Percentiles rank a stretch among this genome's conserved stretches.
phyloP scores from a whole-genome alignment of 2,329 filamentous ascomycete genomes.

The Arthrobotrys entomopaga region DNA sequence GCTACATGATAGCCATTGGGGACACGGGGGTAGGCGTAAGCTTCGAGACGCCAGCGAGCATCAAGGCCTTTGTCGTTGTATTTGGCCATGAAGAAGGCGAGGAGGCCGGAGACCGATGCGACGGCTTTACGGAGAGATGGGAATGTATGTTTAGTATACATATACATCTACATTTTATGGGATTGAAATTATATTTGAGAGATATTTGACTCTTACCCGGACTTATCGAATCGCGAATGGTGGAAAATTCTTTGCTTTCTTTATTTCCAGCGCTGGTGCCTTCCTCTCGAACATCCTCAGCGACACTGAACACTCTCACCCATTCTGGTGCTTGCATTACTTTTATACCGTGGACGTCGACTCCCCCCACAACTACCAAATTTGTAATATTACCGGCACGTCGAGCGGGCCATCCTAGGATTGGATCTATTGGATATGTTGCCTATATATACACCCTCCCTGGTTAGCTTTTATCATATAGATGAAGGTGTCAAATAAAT shows the following conservation, averaged over 20 bases:
- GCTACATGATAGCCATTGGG: slow-evolving; percentile 14
- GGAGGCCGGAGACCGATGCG: slow-evolving; percentile 25
- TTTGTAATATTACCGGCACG: slow-evolving; percentile 35
- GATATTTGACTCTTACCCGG: slow-evolving; percentile 13
- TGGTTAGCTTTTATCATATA: neutral
- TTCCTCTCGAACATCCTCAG: slow-evolving; percentile 12
- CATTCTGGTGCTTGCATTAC: slow-evolving; percentile 27
- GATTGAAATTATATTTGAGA: neutral
- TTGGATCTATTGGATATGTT: slow-evolving; percentile 10
- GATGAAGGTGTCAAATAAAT: neutral
- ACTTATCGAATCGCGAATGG: slow-evolving; percentile 24
- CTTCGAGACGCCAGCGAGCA: slow-evolving; percentile 20
- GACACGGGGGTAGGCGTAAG: slow-evolving; percentile 38
- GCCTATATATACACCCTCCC: slow-evolving; percentile 7
- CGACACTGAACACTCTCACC: slow-evolving; percentile 19
- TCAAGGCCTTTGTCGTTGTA: slow-evolving; percentile 21
- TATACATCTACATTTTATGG: neutral
- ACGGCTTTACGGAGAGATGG: slow-evolving; percentile 9
- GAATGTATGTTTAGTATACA: neutral
- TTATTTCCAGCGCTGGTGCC: neutral
- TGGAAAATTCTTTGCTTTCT: slow-evolving; percentile 9
- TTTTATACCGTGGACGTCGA: slow-evolving; percentile 16
- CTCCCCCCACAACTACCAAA: slow-evolving; percentile 33
- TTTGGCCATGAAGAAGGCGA: slow-evolving; percentile 42
- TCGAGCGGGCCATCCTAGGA: slow-evolving; percentile 33